These are phyloP conservation scores for Aureobasidium vineae DNA, from an alignment of 2,329 filamentous ascomycete genomes.

Conservation along the genomic window DNA sequence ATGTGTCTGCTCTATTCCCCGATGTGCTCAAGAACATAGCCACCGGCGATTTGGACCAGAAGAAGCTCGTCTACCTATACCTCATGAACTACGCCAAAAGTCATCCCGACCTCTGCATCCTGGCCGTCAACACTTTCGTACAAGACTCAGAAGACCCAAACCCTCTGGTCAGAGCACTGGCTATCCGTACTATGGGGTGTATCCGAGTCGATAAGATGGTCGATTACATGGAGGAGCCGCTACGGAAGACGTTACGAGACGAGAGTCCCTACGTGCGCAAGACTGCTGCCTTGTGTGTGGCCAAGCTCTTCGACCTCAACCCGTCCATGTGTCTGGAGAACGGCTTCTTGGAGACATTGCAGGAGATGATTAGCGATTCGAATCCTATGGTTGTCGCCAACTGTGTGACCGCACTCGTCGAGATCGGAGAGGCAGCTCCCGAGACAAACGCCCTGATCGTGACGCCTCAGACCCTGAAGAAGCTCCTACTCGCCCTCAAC, in stretches of 20 bases:
- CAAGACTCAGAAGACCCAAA: conserved; percentile 99
- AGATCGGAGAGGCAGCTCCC: conserved; percentile 86
- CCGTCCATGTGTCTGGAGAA: conserved; percentile 92
- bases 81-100: conserved; percentile 99
- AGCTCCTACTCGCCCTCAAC: conserved; percentile 92
- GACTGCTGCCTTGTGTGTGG: conserved; percentile 95
- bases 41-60: conserved; percentile 90
- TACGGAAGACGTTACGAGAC: conserved; percentile 92
- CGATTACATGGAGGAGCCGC: conserved; percentile 98
- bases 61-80: conserved; percentile 98
- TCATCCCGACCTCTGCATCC: conserved; percentile 95
- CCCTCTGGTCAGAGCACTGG: conserved; percentile 87
- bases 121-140: conserved; percentile 98
- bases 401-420: conserved; percentile 86
- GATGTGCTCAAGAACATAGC: conserved; percentile 99
- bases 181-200: conserved; percentile 97
- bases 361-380: conserved; percentile 94
- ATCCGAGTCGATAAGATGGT: conserved; percentile 99
- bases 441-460: conserved; percentile 86
- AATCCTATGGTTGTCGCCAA: conserved; percentile 99
- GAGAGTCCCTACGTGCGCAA: conserved; percentile 98
- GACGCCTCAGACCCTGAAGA: conserved; percentile 81
- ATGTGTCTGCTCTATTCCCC: conserved; percentile 94
- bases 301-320: conserved; percentile 95
- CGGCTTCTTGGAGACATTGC: conserved; percentile 87